These are phyloP conservation scores for Actinidia polygama DNA, from an alignment of 179 eudicot species.

Conservation along the genomic window DNA sequence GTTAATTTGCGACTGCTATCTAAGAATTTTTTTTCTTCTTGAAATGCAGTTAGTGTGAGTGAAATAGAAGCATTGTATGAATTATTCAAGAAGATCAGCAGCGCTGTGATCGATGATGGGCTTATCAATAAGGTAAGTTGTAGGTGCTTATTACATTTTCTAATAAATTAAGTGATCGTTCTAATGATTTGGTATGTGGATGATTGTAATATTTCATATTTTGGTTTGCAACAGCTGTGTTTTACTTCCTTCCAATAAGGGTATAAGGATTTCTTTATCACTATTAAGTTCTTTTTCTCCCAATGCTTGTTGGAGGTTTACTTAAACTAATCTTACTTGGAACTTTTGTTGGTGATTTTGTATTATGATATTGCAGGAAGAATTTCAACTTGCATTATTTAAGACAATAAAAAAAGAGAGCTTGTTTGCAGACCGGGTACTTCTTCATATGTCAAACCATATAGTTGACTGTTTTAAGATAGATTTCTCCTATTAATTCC, in stretches of 20 bases:
- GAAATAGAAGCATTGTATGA: slow-evolving; percentile 97
- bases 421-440: slow-evolving; percentile 94
- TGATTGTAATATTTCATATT: neutral
- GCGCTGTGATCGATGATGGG: slow-evolving; percentile 92
- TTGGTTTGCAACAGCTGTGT: too few species aligned
- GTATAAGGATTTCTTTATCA: neutral
- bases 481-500: slow-evolving; percentile 8
- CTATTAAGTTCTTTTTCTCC: neutral
- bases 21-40: too few species aligned
- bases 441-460: too few species aligned
- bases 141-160: too few species aligned
- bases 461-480: too few species aligned
- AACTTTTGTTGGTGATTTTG: slow-evolving; percentile 2
- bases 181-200: neutral
- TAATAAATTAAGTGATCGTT: too few species aligned
- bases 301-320: too few species aligned
- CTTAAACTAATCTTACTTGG: neutral
- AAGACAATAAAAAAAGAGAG: slow-evolving; percentile 88
- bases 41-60: slow-evolving; percentile 91
- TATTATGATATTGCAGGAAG: slow-evolving; percentile 67
- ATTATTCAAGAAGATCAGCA: slow-evolving; percentile 87
- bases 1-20: too few species aligned
- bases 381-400: slow-evolving; percentile 86
- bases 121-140: slow-evolving; percentile 93
- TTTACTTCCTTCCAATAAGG: neutral